Percentiles rank a stretch among this genome's conserved stretches.
These are phyloP conservation scores for Annulohypoxylon nitens DNA, from an alignment of 495 filamentous ascomycete species.

Conservation along the genomic window DNA sequence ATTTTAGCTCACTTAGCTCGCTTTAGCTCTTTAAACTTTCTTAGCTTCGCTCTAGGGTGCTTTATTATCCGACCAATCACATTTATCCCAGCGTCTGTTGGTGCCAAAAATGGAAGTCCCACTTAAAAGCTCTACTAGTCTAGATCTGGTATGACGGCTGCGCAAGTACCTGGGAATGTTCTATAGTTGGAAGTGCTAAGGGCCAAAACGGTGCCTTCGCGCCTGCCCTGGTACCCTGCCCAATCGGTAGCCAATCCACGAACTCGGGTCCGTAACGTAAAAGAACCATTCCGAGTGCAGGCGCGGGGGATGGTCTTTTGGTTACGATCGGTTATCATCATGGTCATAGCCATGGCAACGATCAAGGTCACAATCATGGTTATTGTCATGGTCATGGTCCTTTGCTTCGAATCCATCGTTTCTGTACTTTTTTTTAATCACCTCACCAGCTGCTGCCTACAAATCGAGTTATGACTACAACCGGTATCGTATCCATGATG, in stretches of 20 bases:
- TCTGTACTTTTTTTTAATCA: conserved; percentile 5
- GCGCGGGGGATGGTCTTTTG: not conserved
- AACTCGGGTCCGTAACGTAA: conserved; percentile 33
- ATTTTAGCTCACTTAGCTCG: not conserved
- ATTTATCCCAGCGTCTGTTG: conserved; percentile 21
- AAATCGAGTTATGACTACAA: not conserved
- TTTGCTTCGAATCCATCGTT: conserved; percentile 2
- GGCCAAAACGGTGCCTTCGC: conserved; percentile 22
- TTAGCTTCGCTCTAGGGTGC: conserved; percentile 6
- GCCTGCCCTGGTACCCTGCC: conserved; percentile 16
- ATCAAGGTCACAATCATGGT: not conserved
- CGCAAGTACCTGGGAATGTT: conserved; percentile 10
- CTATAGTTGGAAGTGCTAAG: conserved; percentile 33
- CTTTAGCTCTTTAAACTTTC: conserved; percentile 16
- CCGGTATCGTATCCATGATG: no score
- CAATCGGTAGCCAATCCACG: conserved; percentile 48
- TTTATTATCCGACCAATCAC: conserved; percentile 38
- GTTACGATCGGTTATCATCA: not conserved
- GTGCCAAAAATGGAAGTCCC: not conserved
- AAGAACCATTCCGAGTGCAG: not conserved
- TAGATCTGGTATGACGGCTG: not conserved
- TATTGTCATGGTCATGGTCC: not conserved
- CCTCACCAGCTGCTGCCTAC: not conserved
- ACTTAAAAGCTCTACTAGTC: not conserved
- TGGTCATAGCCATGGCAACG: not conserved